Conservation (phyloP, 2,329 filamentous ascomycete species). For the Fusarium pseudograminearum region DNA sequence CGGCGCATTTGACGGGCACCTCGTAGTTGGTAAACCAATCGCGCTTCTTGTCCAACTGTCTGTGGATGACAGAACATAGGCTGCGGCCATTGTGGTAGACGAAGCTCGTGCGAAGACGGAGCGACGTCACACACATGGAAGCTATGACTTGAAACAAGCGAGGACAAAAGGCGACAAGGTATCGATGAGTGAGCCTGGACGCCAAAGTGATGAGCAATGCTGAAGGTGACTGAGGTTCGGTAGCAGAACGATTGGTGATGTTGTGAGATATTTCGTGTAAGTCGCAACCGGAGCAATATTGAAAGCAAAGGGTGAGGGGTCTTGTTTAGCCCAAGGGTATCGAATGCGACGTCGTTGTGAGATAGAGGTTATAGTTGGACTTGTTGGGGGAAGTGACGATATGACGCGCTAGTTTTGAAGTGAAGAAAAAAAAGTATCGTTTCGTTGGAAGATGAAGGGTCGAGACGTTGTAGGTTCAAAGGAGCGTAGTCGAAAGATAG, state of each 20-base stretch:
- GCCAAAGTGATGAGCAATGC: constrained; percentile 15
- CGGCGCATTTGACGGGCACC: constrained; percentile 48
- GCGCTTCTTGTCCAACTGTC: constrained; percentile 58
- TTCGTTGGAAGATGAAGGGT: constrained; percentile 21
- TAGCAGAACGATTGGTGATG: constrained; percentile 9
- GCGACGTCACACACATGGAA: constrained; percentile 65
- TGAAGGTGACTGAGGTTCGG: constrained; percentile 21
- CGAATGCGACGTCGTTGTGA: constrained; percentile 36
- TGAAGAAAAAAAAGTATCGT: constrained; percentile 6
- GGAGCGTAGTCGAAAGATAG: constrained; percentile 31
- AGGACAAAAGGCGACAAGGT: constrained; percentile 22
- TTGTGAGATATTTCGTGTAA: constrained; percentile 31
- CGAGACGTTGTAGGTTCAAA: constrained; percentile 26
- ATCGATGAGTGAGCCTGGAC: constrained; percentile 28
- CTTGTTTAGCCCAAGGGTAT: constrained; percentile 17
- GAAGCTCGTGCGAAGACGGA: constrained; percentile 57
- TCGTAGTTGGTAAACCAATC: constrained; percentile 54
- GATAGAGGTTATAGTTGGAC: constrained; percentile 3
- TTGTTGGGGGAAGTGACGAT: constrained; percentile 9
- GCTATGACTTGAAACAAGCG: constrained; percentile 49
- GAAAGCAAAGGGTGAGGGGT: constrained; percentile 17
- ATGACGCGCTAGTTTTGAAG: constrained; percentile 1
- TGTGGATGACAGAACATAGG: constrained; percentile 60
- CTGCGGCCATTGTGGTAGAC: constrained; percentile 67
- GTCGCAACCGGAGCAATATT: constrained; percentile 29